Evolutionary conservation across 805 yeast genomes (phyloP), one percentile per base, ranked within the genome.

Genomic region (Yamadazyma insecticola): DNA sequence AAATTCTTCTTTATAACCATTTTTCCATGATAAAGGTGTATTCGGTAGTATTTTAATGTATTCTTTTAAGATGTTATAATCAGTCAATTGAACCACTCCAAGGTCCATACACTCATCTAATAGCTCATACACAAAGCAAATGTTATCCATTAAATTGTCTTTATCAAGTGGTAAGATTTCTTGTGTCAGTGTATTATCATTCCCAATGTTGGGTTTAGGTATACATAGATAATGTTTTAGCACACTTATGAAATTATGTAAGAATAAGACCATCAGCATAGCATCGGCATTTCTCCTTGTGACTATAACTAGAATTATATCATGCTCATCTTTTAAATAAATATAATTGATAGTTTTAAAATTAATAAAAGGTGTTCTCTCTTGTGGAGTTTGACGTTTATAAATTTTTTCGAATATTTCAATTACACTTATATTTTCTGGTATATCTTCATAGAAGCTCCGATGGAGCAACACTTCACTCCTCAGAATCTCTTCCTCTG

Each of bases 71-170:
- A 88, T 72, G 40, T 80, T 81, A 30, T 77, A 73, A 48, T 88
- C 95, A 0, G 96, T 83, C 32, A 82, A 65, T 57, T 88, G 96
- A 1, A 87, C 78, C n/a, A 82, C 59, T 6, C 96, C 96, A 55
- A 74, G 82, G 54, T 88, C 96, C 76, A 85, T 72, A 68, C 87
- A 82, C 50, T 87, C 96, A 50, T 87, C 96, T 26, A 87, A 56
- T n/a, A 87, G 59, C 51, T 88, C 96, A 55, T 81, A 81, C 6
- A 87, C 72, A 29, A 87, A 63, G 20, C 79, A 76, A 41, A 75
- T 72, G 54, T 87, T 90, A 53, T 87, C 95, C 14, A 73, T 59
- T 2, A 86, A 72, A 12, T 75, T 46, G 33, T 81, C 88, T 32
- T 70, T 70, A 44, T 74, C 74, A 24, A 82, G 53, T 13, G 57